Conservation (phyloP, 768 basidiomycete species). For the Leccinum longicurvipes region DNA sequence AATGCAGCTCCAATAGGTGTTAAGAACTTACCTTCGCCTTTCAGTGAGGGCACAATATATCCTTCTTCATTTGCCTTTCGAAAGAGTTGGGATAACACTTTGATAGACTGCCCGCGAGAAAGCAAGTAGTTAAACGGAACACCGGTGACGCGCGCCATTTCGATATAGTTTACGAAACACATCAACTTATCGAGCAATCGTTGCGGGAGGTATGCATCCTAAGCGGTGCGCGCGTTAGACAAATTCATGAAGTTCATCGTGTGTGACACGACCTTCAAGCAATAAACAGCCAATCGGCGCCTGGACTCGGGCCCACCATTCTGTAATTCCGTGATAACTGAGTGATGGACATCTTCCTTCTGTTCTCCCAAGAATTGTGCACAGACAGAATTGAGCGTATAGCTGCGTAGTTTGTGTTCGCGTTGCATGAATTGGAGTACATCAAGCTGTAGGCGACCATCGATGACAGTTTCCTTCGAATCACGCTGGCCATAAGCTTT, state of each 20-base stretch:
- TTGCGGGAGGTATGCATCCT: slow-evolving; percentile 99
- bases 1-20: not conserved
- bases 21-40: slow-evolving; percentile 66
- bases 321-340: slow-evolving; percentile 96
- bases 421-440: slow-evolving; percentile 97
- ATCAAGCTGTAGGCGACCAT: slow-evolving; percentile 94
- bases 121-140: slow-evolving; percentile 97
- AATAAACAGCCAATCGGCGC: slow-evolving; percentile 92
- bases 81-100: slow-evolving; percentile 94
- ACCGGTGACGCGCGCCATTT: slow-evolving; percentile 99
- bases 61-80: slow-evolving; percentile 90
- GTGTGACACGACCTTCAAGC: slow-evolving; percentile 69
- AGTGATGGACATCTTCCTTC: slow-evolving; percentile 98
- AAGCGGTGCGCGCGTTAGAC: slow-evolving; percentile 1
- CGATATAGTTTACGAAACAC: slow-evolving; percentile 98
- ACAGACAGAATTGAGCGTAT: slow-evolving; percentile 97
- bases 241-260: not conserved
- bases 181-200: slow-evolving; percentile 95
- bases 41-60: slow-evolving; percentile 83
- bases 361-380: slow-evolving; percentile 97
- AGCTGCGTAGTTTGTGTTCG: slow-evolving; percentile 95
- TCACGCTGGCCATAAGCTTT: slow-evolving; percentile 97
- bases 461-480: slow-evolving; percentile 88
- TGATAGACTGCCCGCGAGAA: slow-evolving; percentile 95
- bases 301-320: slow-evolving; percentile 94